Conservation (phyloP, 768 basidiomycete species). For the Pulveroboletus sp. region DNA sequence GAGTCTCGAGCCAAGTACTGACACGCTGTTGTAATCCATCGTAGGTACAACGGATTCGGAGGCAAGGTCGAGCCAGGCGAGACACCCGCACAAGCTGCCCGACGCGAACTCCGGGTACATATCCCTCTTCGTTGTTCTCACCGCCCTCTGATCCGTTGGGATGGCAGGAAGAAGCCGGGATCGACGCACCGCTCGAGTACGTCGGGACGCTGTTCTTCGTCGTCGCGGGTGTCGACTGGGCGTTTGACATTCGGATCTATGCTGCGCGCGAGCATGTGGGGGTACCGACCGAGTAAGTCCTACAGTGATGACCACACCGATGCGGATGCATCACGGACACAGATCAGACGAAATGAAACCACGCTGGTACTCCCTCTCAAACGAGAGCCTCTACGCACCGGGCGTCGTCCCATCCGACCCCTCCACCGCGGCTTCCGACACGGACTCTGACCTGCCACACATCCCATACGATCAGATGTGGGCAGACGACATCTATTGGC, state of each 20-base stretch:
- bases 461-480: slow-evolving; percentile 64
- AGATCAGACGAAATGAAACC: slow-evolving; percentile 91
- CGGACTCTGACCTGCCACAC: slow-evolving; percentile 19
- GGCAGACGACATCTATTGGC: slow-evolving; percentile 66
- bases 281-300: slow-evolving; percentile 58
- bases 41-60: slow-evolving; percentile 85
- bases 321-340: not conserved
- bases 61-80: slow-evolving; percentile 83
- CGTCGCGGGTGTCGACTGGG: slow-evolving; percentile 49
- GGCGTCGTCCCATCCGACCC: not conserved
- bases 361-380: slow-evolving; percentile 60
- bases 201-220: slow-evolving; percentile 68
- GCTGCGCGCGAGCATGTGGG: slow-evolving; percentile 62
- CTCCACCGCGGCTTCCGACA: not conserved
- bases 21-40: not conserved
- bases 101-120: slow-evolving; percentile 65
- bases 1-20: not conserved
- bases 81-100: slow-evolving; percentile 63
- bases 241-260: slow-evolving; percentile 74
- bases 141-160: not conserved
- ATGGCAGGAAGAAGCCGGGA: slow-evolving; percentile 78
- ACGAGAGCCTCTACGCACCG: slow-evolving; percentile 17
- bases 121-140: not conserved
- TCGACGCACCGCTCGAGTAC: slow-evolving; percentile 60
- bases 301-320: not conserved